Percentiles rank a stretch among this genome's conserved stretches.
phyloP scores from a whole-genome alignment of 2,329 filamentous ascomycete genomes.

The Diaporthe helianthi region DNA sequence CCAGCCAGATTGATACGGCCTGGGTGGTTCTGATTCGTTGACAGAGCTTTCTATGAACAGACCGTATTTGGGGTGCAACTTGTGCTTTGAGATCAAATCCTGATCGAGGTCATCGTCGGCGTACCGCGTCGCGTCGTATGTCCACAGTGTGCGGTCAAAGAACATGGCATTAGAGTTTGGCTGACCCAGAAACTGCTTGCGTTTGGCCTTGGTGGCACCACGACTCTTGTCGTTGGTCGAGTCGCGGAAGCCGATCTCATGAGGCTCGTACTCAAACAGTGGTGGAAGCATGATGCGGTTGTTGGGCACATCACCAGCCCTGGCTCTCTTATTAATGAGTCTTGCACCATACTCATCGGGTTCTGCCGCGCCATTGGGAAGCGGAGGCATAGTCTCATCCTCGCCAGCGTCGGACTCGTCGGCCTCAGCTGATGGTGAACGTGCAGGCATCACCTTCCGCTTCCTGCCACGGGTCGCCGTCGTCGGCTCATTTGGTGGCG shows the following conservation, averaged over 20 bases:
- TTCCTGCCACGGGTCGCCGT: slow-evolving; percentile 31
- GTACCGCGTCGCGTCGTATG: slow-evolving; percentile 59
- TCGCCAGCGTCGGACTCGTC: slow-evolving; percentile 32
- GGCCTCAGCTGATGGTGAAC: slow-evolving; percentile 14
- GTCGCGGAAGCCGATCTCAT: slow-evolving; percentile 67
- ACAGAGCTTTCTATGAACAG: slow-evolving; percentile 57
- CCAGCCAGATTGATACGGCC: slow-evolving; percentile 51
- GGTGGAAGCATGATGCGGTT: slow-evolving; percentile 62
- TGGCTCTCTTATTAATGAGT: slow-evolving; percentile 50
- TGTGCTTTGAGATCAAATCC: slow-evolving; percentile 55
- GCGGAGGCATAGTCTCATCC: slow-evolving; percentile 35
- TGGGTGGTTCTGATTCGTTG: slow-evolving; percentile 52
- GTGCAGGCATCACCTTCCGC: slow-evolving; percentile 21
- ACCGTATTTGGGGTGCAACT: slow-evolving; percentile 61
- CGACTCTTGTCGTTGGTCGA: slow-evolving; percentile 63
- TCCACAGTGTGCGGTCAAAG: slow-evolving; percentile 60
- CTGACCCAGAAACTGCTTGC: slow-evolving; percentile 60
- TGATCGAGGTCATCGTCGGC: slow-evolving; percentile 59
- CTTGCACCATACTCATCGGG: slow-evolving; percentile 62
- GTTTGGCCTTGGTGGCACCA: slow-evolving; percentile 58
- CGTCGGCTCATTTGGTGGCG: slow-evolving; percentile 31
- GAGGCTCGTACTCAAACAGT: slow-evolving; percentile 55
- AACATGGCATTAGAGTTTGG: slow-evolving; percentile 62
- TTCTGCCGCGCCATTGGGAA: slow-evolving; percentile 51
- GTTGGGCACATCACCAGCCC: slow-evolving; percentile 49